Base-by-base conservation (phyloP, 768 basidiomycete species). In the Suillus cothurnatus region DNA sequence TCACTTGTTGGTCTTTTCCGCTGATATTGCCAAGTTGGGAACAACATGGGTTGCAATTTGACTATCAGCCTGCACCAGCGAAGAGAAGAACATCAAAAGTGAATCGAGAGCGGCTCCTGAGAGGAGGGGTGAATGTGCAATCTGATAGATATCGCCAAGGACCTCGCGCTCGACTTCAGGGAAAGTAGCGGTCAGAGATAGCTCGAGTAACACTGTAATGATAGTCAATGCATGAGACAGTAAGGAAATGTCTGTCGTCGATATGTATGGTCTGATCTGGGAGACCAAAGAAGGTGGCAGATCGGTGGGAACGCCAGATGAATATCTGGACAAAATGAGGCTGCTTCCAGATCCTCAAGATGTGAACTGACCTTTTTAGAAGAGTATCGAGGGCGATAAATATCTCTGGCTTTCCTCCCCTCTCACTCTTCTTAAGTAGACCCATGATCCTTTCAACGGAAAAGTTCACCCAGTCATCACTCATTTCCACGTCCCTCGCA, bases 21-120 rank as follows among this genome's bases (percentile, higher is more conserved):
- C 83, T 0, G 85, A 75, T 39, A 84, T 82, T 28, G 90, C 88
- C 55, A 97, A 81, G 70, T 86, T 89, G 0, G 90, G 91, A 11
- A 96, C 88, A 19, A 96, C 79, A 68, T 94, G 91, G 0, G 90
- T 89, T 3, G 93, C 89, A 67, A 94, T 91, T 74, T 91, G 88
- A 67, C 83, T 81, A 70, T 98, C 95, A 2, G 94, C 93, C 67
- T 85, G 83, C 34, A 97, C 93, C 53, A 97, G 85, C 0, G 90
- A 88, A 2, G 82, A 82, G 76, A 93, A 95, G 84, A 99, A 99
- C 19, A 80, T 81, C 56, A 94, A 83, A 15, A 97, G 82, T 0
- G 92, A 87, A 41, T 98, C 95, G 7, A 97, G 85, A 4, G 93
- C 87, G 2, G 85, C 80, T 12, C 90, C 90, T 26, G 93, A 86